Percentiles rank a stretch among this genome's conserved stretches.
Conservation (phyloP, 345 rosid genomes). For the Lepidium sativum region DNA sequence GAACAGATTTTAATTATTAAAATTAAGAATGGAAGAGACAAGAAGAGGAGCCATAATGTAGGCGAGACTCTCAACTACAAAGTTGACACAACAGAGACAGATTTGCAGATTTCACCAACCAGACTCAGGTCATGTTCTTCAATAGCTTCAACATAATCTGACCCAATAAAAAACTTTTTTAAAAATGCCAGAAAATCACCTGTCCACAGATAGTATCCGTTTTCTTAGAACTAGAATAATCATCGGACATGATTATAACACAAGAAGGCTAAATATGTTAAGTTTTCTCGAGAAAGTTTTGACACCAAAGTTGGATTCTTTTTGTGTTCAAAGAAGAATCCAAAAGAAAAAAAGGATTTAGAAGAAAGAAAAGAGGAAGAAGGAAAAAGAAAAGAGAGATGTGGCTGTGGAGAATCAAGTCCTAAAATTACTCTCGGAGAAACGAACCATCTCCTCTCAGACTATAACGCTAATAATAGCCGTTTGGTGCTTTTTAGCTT, state of each 20-base stretch:
- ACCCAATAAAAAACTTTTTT: neutral
- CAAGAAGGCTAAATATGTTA: neutral
- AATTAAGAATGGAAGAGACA: no score
- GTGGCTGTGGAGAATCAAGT: neutral
- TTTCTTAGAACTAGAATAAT: slow-evolving; percentile 68
- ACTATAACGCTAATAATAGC: slow-evolving; percentile 6
- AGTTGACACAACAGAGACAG: no score
- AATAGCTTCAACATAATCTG: no score
- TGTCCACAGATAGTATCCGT: slow-evolving; percentile 67
- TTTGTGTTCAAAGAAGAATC: neutral
- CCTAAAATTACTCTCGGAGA: neutral
- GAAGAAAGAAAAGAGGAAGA: neutral
- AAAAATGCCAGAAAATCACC: slow-evolving; percentile 28
- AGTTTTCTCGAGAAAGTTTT: neutral
- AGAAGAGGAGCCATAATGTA: no score
- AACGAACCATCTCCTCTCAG: neutral
- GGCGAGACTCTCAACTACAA: no score
- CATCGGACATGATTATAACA: slow-evolving; percentile 43
- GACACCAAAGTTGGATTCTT: neutral
- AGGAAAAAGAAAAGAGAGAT: neutral
- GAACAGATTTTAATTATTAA: no score
- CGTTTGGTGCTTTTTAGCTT: slow-evolving; percentile 13
- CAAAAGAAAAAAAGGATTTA: neutral
- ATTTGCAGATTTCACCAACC: no score
- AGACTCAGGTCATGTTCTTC: no score